Evolutionary conservation across 441 rosid genomes (phyloP), one percentile per base, ranked within the genome.

Genomic region (Populus tomentosa): DNA sequence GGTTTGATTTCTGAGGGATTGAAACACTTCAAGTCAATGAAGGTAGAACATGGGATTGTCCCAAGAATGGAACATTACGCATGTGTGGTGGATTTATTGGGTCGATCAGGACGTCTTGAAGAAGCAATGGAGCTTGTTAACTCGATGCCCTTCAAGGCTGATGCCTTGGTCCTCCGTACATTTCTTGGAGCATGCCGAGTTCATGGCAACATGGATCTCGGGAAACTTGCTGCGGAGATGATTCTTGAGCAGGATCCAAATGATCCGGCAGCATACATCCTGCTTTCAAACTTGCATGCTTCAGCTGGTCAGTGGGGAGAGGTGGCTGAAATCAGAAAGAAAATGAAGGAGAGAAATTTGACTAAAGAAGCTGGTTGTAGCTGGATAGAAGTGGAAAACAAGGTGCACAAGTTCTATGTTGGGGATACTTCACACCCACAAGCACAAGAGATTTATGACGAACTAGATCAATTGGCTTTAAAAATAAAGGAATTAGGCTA

Each of bases 361-460:
- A 82, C 75, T 16, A 88, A 92, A 78, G 91, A 90, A 88, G 91
- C 92, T 32, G 94, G 95, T 66, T 87, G 87, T 64, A 89, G 95
- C 79, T 90, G 97, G 95, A 82, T 92, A 50, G 95, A 90, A 80
- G 89, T 86, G 67, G 87, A 77, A 80, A 87, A 84, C 56, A 75
- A 79, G 67, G 83, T 90, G 10, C 86, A 88, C 83, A 87, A 83
- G 72, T 89, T 90, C 75, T 74, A 86, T 77, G 92, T 81, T 9
- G 93, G 88, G 2, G 89, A 92, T 24, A 84, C 91, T 46, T 78
- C 87, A 68, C 92, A 88, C 78, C 87, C 85, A 4, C 81, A 75
- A 63, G 77, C 87, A 30, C 78, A 16, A 6, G 77, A 77, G 30
- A 88, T 92, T 46, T 87, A 86, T 38, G 40, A 21, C 0, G 81